A percentile compares a stretch with the other conserved stretches of the same genome.
These are phyloP conservation scores for Salix suchowensis DNA, from an alignment of 345 rosid genomes.

Conservation along the genomic window DNA sequence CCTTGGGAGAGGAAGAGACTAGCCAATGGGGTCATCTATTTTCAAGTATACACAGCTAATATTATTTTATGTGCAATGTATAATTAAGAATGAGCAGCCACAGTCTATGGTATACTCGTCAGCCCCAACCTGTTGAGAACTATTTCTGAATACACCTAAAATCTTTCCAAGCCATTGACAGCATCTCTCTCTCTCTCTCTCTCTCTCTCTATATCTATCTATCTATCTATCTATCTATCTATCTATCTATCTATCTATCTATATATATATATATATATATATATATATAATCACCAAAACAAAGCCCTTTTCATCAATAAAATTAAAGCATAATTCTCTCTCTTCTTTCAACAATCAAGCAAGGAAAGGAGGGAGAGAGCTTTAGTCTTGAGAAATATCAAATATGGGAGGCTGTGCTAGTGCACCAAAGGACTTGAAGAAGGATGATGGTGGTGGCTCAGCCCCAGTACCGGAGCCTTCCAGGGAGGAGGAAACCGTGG, in stretches of 20 bases:
- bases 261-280: background rate
- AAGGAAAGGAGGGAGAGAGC: background rate
- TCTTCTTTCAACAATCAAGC: background rate
- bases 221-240: too few species aligned
- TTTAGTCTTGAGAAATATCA: background rate
- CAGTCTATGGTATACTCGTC: background rate
- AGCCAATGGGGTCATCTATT: background rate
- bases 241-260: too few species aligned
- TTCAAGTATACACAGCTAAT: background rate
- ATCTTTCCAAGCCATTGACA: background rate
- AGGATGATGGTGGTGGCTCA: background rate
- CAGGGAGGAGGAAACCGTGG: background rate
- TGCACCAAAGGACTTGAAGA: background rate
- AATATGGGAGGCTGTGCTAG: conserved; percentile 10
- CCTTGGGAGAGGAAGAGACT: background rate
- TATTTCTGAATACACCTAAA: background rate
- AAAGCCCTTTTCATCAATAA: background rate
- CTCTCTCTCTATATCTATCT: too few species aligned
- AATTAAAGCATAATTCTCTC: background rate
- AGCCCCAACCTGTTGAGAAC: background rate
- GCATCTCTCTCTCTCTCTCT: background rate
- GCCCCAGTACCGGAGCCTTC: background rate
- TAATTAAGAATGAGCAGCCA: background rate
- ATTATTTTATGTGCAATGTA: background rate
- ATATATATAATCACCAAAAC: background rate